Evolutionary conservation across 495 filamentous ascomycete genomes (phyloP).

Genomic region (Umbilicaria muhlenbergii): DNA sequence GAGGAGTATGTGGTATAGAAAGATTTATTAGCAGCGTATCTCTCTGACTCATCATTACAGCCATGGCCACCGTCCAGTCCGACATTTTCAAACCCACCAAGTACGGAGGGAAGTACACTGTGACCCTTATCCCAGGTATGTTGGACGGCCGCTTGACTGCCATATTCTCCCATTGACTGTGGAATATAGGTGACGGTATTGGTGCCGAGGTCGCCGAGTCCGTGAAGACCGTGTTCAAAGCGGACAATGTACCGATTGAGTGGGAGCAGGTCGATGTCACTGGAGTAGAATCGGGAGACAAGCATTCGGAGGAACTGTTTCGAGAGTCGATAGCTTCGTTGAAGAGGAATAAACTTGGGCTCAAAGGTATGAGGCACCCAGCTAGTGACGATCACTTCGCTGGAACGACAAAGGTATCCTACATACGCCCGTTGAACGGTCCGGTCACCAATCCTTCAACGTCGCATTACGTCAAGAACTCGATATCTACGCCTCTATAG

Average conservation of each 20-base stretch:
- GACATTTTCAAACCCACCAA: slow-evolving; percentile 98
- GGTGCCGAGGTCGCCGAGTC: slow-evolving; percentile 96
- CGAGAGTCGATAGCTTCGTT: slow-evolving; percentile 86
- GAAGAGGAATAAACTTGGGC: slow-evolving; percentile 91
- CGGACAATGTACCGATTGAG: slow-evolving; percentile 93
- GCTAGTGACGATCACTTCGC: neutral
- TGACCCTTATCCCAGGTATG: slow-evolving; percentile 86
- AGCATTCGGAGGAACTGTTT: slow-evolving; percentile 89
- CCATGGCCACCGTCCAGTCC: slow-evolving; percentile 60
- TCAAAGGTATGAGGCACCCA: slow-evolving; percentile 48
- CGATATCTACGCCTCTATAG: slow-evolving; percentile 97
- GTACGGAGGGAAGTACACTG: slow-evolving; percentile 98
- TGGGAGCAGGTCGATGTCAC: slow-evolving; percentile 98
- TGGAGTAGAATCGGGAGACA: slow-evolving; percentile 72
- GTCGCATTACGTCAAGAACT: slow-evolving; percentile 96
- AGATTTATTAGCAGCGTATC: slow-evolving; percentile 1
- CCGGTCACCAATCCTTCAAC: slow-evolving; percentile 98
- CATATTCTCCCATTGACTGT: slow-evolving; percentile 5
- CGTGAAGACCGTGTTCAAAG: slow-evolving; percentile 98
- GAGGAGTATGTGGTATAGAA: slow-evolving; percentile 23
- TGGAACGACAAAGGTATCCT: slow-evolving; percentile 48
- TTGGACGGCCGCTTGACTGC: neutral
- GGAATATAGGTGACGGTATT: slow-evolving; percentile 71
- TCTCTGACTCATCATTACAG: slow-evolving; percentile 10
- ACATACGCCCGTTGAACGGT: slow-evolving; percentile 90